Conservation (phyloP, 2,329 filamentous ascomycete genomes). For the Emericellopsis atlantica region DNA sequence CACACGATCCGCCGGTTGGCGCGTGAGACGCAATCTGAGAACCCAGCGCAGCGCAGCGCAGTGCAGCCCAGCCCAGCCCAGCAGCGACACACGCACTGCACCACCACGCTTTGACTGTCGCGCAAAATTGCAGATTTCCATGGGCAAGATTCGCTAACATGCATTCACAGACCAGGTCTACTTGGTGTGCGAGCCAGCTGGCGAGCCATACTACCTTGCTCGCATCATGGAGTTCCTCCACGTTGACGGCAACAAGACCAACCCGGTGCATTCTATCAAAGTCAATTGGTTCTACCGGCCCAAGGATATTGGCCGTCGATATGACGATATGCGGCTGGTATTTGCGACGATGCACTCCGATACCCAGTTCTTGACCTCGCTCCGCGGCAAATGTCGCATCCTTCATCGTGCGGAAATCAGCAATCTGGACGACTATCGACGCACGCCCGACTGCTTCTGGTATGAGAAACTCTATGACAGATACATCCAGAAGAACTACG, state of each 20-base stretch:
- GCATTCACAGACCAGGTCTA: slow-evolving; percentile 61
- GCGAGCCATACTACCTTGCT: slow-evolving; percentile 93
- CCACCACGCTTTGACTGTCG: neutral
- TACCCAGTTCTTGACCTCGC: slow-evolving; percentile 78
- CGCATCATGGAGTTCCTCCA: slow-evolving; percentile 98
- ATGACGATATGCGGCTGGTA: slow-evolving; percentile 78
- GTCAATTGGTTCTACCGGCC: slow-evolving; percentile 99
- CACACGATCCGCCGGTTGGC: too few species aligned
- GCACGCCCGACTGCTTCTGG: slow-evolving; percentile 81
- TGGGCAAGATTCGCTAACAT: slow-evolving; percentile 6
- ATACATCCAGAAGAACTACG: slow-evolving; percentile 96
- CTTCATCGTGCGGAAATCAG: slow-evolving; percentile 77
- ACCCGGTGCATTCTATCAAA: slow-evolving; percentile 72
- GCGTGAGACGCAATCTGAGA: neutral
- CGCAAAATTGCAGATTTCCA: too few species aligned
- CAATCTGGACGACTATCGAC: slow-evolving; percentile 74
- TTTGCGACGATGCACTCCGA: slow-evolving; percentile 99
- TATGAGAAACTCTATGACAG: slow-evolving; percentile 96
- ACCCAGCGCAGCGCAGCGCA: neutral
- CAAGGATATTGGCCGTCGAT: slow-evolving; percentile 87
- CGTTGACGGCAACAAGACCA: slow-evolving; percentile 56
- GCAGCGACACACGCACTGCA: neutral
- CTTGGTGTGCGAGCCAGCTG: slow-evolving; percentile 91
- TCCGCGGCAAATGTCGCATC: slow-evolving; percentile 89
- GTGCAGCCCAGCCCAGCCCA: neutral